Base-by-base conservation (phyloP, 768 basidiomycete species). In the Boletellus emodensis region DNA sequence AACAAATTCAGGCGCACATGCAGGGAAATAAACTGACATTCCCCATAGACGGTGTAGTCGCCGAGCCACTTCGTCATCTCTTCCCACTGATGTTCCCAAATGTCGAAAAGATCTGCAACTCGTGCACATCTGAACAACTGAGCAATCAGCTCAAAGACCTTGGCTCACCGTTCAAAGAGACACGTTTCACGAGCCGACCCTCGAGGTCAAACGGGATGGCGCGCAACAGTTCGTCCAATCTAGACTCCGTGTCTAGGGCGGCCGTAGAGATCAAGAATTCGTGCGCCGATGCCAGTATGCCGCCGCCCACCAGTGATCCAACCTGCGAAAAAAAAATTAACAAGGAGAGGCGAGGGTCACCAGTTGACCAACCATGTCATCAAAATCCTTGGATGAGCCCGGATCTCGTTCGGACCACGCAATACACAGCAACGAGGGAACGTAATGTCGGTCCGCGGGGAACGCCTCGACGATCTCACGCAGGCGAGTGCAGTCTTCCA, bases 401-500 rank as follows among this genome's bases (percentile, higher is more conserved):
- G 69, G 61, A 28, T 71, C 72, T 22, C 64, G 71, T 35, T 77
- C 78, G 3, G 72, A 66, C 86, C 87, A 90, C 18, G 72, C 74
- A 42, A 90, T 67, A 4, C 84, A 66, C 15, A 90, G 49, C 2
- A 90, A 64, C 2, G 81, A 79, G 13, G 87, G 85, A 15, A 77
- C 61, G 55, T 83, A 90, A 64, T 80, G 79, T 17, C 79, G 78
- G 42, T 76, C 72, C 1, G 68, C 53, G 1, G 83, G 82, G 17
- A 87, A 67, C 0, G 71, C 62, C 44, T 79, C 71, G 26, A 88
- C 62, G 17, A 87, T 71, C 50, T 87, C 83, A 32, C 85, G 78
- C 18, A 90, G 67, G 20, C 88, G 81, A 26, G 81, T 68, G 57
- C 84, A 87, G 61, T 90, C 88, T 52, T 87, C 87, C 26, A 90